Evolutionary conservation across 768 basidiomycete species (phyloP), one percentile per base, ranked within the genome.

Genomic region (Leccinum ochraceum): DNA sequence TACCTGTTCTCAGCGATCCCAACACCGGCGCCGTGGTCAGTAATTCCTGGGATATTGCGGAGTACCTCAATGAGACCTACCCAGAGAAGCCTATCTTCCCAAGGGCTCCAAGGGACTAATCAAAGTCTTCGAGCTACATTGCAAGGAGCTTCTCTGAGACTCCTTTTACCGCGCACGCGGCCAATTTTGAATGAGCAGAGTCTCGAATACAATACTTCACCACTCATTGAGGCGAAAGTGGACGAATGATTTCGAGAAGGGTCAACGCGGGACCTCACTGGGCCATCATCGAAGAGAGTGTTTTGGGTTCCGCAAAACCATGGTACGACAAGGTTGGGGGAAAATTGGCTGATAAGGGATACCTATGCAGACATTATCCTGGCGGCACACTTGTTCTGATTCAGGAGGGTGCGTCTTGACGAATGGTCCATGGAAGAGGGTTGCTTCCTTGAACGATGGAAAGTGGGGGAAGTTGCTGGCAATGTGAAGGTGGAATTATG

Each of bases 241-340:
- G 79, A 81, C 26, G 74, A 80, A 34, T 62, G 80, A 28, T 69
- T 69, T 7, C 77, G 78, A 0, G 70, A 68, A 50, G 76, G 76
- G 5, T 73, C 77, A 9, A 68, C 60, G 53, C 66, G 74, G 16
- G 70, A 70, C 3, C 71, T 11, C 71, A 75, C 51, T 76, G 68
- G 73, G 46, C 22, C 14, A 32, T 26, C 36, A 49, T 67, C 0
- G 65, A 75, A 59, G 60, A 63, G 52, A 36, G 17, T 11, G 58
- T 8, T 17, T 65, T 58, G 51, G 22, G 49, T 34, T 53, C 55
- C 1, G 51, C 49, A 10, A 63, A 66, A 46, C 54, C 7, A 26
- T 71, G 63, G 64, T 71, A 71, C 24, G 74, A 66, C 37, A 60
- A 53, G 55, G 54, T 24, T 4, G 64, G 53, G n/a, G 73, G 73